Conservation (phyloP, 345 rosid genomes). For the Eucalyptus caleyi region DNA sequence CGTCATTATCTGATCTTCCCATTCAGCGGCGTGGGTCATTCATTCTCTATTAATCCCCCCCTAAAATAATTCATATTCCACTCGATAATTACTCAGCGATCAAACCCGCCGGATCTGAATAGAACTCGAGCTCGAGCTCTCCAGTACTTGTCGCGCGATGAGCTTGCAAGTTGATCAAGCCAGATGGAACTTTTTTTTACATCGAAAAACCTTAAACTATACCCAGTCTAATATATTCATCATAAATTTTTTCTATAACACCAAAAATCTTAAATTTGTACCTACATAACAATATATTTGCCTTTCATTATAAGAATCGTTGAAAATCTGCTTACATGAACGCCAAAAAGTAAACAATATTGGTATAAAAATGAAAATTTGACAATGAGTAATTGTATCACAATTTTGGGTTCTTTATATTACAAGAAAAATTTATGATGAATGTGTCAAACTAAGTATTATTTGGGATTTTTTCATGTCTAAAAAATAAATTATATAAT, state of each 20-base stretch:
- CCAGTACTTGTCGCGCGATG: neutral
- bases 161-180: neutral
- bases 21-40: neutral
- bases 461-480: too few species aligned
- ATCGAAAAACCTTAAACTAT: too few species aligned
- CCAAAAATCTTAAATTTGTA: too few species aligned
- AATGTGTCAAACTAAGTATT: neutral
- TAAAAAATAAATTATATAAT: too few species aligned
- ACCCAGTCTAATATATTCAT: rapidly evolving
- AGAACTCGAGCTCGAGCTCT: neutral
- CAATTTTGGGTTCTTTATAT: too few species aligned
- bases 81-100: neutral
- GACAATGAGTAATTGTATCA: rapidly evolving
- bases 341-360: rapidly evolving
- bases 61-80: neutral
- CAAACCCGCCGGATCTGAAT: neutral
- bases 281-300: rapidly evolving
- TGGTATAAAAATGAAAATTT: too few species aligned
- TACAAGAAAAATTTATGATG: rapidly evolving
- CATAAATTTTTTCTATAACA: rapidly evolving
- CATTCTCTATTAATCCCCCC: neutral
- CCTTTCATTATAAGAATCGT: rapidly evolving
- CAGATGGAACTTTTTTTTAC: neutral
- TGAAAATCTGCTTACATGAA: too few species aligned
- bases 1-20: neutral